A percentile compares a stretch with the other conserved stretches of the same genome.
Conservation (phyloP, 805 yeast genomes). For the Zygosaccharomyces gambellarensis region DNA sequence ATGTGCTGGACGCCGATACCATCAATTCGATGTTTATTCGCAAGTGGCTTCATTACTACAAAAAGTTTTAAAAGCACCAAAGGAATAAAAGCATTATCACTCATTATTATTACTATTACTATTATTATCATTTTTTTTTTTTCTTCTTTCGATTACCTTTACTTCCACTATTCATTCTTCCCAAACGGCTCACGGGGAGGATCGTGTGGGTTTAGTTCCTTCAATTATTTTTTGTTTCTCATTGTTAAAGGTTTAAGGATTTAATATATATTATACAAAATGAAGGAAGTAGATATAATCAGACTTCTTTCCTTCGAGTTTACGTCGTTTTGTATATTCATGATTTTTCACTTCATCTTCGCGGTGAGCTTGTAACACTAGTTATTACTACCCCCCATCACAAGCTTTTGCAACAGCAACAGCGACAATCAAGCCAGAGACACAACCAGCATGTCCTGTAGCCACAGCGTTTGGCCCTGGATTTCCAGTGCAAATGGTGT, state of each 20-base stretch:
- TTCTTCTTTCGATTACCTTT: background rate
- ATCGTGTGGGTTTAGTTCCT: background rate
- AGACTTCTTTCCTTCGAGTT: background rate
- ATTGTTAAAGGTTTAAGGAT: background rate
- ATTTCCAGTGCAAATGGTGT: slow-evolving; percentile 40
- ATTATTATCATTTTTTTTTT: background rate
- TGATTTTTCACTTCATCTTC: background rate
- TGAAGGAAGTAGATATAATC: background rate
- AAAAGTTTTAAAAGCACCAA: slow-evolving; percentile 24
- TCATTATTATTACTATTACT: background rate
- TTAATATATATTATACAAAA: background rate
- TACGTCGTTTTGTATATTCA: background rate
- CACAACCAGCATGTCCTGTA: slow-evolving; percentile 8
- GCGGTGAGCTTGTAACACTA: background rate
- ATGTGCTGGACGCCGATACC: slow-evolving; percentile 19
- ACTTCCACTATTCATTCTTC: background rate
- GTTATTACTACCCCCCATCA: background rate
- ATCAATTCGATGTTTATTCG: slow-evolving; percentile 28
- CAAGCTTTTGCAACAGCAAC: background rate
- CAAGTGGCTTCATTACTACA: slow-evolving; percentile 34
- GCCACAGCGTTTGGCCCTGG: slow-evolving; percentile 22
- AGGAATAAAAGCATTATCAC: background rate
- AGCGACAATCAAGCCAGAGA: background rate
- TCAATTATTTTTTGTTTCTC: background rate
- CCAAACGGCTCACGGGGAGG: background rate